These are phyloP conservation scores for Ilyonectria sp. DNA, from an alignment of 2,329 filamentous ascomycete genomes.

Conservation along the genomic window DNA sequence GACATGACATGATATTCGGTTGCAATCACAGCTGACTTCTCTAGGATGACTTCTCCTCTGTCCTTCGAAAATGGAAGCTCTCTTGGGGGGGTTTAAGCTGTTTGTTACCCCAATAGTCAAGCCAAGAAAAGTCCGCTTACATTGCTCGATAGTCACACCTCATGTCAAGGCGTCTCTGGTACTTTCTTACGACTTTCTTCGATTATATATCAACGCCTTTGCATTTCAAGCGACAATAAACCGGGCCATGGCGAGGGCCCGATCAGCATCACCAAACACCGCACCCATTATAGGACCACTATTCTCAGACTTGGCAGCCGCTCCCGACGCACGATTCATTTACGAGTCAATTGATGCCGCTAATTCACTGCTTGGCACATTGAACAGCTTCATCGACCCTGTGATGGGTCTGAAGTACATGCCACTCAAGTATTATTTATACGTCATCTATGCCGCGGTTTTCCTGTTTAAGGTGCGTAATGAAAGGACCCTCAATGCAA, in stretches of 20 bases:
- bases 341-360: constrained; percentile 77
- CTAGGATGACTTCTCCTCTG: constrained; percentile 77
- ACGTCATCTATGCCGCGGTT: constrained; percentile 74
- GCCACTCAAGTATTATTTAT: constrained; percentile 76
- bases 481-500: background rate
- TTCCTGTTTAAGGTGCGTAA: constrained; percentile 73
- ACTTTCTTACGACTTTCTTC: constrained; percentile 80
- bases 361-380: constrained; percentile 71
- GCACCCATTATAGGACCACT: constrained; percentile 55
- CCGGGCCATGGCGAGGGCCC: constrained; percentile 56
- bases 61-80: constrained; percentile 79
- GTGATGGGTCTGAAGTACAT: constrained; percentile 73
- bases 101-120: constrained; percentile 49
- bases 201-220: constrained; percentile 82
- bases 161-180: constrained; percentile 77
- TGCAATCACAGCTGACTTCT: background rate
- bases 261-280: constrained; percentile 54
- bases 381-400: constrained; percentile 73
- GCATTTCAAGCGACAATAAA: constrained; percentile 80
- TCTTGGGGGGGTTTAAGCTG: constrained; percentile 78
- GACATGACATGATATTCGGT: too few species aligned
- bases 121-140: background rate
- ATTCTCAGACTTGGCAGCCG: constrained; percentile 70
- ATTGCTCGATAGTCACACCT: constrained; percentile 64
- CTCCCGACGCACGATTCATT: constrained; percentile 76